Evolutionary conservation across 1,139 yeast genomes (phyloP), one percentile per base, ranked within the genome.

Genomic region (Magnusiomyces starmeri): DNA sequence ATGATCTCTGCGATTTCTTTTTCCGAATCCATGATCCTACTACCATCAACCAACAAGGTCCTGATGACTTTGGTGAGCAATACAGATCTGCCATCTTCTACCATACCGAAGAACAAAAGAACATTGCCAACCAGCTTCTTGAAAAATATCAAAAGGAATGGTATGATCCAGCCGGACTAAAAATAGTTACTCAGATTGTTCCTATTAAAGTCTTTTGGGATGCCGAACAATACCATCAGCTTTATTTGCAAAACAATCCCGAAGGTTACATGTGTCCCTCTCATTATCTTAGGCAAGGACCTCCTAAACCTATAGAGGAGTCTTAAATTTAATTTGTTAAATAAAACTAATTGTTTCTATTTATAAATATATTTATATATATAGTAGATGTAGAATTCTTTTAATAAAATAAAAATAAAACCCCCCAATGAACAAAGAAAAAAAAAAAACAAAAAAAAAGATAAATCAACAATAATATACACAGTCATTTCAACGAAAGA

Each of bases 141-240:
- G 62, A 63, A 22, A 54, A 72, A 56, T 65, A 75, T 66, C 84
- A 82, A 74, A 81, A 74, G 59, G 74, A 70, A 58, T 83, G 83
- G 77, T 77, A 75, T 63, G 70, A 71, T 16, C 48, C 48, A 2
- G 32, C 35, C 7, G 68, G 69, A n/a, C 66, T 74, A 57, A 68
- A 68, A 50, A 79, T 83, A 41, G 85, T 74, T 50, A 89, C 97
- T 1, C 71, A 72, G 49, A 79, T 90, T 52, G 86, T 79, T 62
- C 85, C 87, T 16, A 76, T 87, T 51, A 68, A 74, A 51, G 74
- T 74, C 53, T 92, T 88, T 77, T 83, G 83, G 72, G 96, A 90
- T 64, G 97, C 97, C 20, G 98, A 92, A 69, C 89, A 82, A 41
- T 92, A 90, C 67, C 97, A 92, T 67, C 97, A 92, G 65, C 65